phyloP scores from a whole-genome alignment of 2,329 filamentous ascomycete species.

The Pezicula rhizophila region DNA sequence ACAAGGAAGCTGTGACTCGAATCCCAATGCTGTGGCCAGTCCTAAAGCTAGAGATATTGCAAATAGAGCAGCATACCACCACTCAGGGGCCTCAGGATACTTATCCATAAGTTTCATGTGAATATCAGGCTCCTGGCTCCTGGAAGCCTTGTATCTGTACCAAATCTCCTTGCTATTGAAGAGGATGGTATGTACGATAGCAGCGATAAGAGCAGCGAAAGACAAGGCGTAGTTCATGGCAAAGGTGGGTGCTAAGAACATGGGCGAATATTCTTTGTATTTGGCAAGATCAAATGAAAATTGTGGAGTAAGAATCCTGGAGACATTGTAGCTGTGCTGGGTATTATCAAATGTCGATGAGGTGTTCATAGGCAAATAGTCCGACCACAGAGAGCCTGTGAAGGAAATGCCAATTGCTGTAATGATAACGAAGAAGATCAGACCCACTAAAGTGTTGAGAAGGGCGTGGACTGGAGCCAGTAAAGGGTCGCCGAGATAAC shows the following conservation, averaged over 20 bases:
- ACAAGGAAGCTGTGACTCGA: constrained; percentile 51
- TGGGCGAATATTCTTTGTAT: constrained; percentile 61
- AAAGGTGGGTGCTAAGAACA: constrained; percentile 67
- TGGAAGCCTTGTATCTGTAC: constrained; percentile 24
- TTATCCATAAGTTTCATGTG: constrained; percentile 47
- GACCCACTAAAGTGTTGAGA: constrained; percentile 63
- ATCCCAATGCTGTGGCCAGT: constrained; percentile 44
- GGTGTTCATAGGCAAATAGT: constrained; percentile 64
- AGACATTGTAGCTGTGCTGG: constrained; percentile 55
- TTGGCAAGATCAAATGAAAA: constrained; percentile 56
- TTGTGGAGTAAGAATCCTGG: constrained; percentile 52
- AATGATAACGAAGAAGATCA: constrained; percentile 59
- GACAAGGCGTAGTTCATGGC: constrained; percentile 63
- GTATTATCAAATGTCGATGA: constrained; percentile 68
- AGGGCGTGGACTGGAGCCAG: constrained; percentile 70
- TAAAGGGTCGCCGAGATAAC: constrained; percentile 52
- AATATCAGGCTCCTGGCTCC: constrained; percentile 39
- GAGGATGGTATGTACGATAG: constrained; percentile 61
- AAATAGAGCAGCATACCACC: constrained; percentile 50
- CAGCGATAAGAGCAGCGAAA: constrained; percentile 63
- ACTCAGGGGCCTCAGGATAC: constrained; percentile 47
- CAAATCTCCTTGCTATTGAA: constrained; percentile 62
- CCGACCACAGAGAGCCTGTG: constrained; percentile 47
- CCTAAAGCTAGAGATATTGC: constrained; percentile 39
- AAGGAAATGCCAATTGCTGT: constrained; percentile 57